Conservation (phyloP, 306 rosid species). For the Inga oerstediana region DNA sequence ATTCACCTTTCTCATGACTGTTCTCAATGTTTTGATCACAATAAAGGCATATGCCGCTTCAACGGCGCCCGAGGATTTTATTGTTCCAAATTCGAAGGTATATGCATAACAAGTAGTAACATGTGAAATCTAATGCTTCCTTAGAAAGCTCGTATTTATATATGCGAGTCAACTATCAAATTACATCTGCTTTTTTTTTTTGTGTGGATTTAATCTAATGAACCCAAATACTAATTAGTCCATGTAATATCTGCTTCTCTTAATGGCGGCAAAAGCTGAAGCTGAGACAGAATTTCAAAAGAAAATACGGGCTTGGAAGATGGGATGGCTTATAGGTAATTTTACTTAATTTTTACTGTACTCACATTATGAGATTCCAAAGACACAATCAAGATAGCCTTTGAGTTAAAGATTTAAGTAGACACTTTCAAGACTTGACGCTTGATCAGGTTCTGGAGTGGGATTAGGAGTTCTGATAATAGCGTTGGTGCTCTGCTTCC, state of each 20-base stretch:
- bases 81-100: conserved; percentile 33
- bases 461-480: conserved; percentile 24
- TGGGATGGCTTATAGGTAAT: background rate
- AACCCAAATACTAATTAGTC: too few relatives aligned
- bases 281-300: background rate
- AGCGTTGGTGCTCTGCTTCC: conserved; percentile 19
- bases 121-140: too few relatives aligned
- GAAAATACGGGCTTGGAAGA: background rate
- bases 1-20: background rate
- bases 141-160: too few relatives aligned
- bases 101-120: background rate
- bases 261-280: too few relatives aligned
- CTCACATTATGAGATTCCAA: background rate
- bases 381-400: too few relatives aligned
- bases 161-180: too few relatives aligned
- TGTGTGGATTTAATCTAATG: too few relatives aligned
- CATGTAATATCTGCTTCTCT: too few relatives aligned
- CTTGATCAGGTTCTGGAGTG: conserved; percentile 19
- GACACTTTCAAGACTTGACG: background rate
- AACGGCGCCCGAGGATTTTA: background rate
- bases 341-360: too few relatives aligned
- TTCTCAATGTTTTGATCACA: background rate
- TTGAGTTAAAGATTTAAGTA: too few relatives aligned
- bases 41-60: background rate
- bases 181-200: too few relatives aligned